phyloP scores from a whole-genome alignment of 495 filamentous ascomycete species.

The Usnea hakonensis region DNA sequence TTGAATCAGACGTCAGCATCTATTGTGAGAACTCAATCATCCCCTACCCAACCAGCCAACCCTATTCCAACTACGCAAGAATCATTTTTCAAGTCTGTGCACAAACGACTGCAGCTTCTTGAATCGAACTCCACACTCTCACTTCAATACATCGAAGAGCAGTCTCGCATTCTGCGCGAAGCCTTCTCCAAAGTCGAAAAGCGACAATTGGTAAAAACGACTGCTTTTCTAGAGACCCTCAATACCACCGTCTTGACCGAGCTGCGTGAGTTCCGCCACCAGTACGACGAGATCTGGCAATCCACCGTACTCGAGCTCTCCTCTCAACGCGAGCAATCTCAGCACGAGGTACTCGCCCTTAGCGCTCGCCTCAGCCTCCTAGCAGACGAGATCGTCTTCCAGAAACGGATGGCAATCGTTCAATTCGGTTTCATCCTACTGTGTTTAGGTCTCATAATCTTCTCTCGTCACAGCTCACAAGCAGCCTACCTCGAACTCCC shows the following conservation, averaged over 20 bases:
- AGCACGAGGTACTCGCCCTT: slow-evolving; percentile 75
- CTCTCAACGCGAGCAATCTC: slow-evolving; percentile 70
- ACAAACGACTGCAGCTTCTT: slow-evolving; percentile 81
- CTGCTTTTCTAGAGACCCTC: slow-evolving; percentile 68
- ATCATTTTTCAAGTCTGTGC: slow-evolving; percentile 93
- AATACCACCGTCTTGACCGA: slow-evolving; percentile 85
- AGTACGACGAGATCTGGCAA: slow-evolving; percentile 96
- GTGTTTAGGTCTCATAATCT: slow-evolving; percentile 81
- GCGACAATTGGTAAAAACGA: slow-evolving; percentile 75
- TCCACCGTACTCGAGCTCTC: slow-evolving; percentile 87
- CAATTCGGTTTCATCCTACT: slow-evolving; percentile 81
- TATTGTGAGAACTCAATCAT: slow-evolving; percentile 42
- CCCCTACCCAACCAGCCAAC: slow-evolving; percentile 44
- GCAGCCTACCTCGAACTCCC: slow-evolving; percentile 45
- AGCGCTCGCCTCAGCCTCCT: slow-evolving; percentile 72
- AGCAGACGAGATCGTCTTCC: slow-evolving; percentile 90
- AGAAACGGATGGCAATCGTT: slow-evolving; percentile 87
- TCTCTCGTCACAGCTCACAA: slow-evolving; percentile 43
- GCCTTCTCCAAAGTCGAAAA: slow-evolving; percentile 88
- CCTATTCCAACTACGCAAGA: slow-evolving; percentile 84
- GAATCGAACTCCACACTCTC: slow-evolving; percentile 90
- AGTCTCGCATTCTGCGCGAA: slow-evolving; percentile 84
- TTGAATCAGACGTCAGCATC: slow-evolving; percentile 27
- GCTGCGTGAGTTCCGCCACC: slow-evolving; percentile 65
- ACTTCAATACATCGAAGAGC: slow-evolving; percentile 92